Evolutionary conservation across 163 green algal genomes (phyloP).

Genomic region (Smithsoniella earleae): DNA sequence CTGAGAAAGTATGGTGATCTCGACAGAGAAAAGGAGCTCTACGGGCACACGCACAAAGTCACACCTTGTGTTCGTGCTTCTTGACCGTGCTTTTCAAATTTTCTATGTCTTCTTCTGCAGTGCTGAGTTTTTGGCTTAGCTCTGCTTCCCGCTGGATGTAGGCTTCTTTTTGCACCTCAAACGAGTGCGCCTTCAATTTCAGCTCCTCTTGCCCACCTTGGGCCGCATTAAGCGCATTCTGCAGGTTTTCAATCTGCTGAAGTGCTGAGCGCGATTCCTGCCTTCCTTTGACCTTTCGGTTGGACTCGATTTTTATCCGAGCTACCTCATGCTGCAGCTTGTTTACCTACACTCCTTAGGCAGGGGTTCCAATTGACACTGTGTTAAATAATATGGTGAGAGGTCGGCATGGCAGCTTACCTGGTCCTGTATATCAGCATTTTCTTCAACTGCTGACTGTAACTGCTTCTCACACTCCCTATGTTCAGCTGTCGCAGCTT

Average conservation of each 20-base stretch:
- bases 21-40: too few relatives aligned
- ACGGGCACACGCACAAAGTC: too few relatives aligned
- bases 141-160: background rate
- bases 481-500: slow-evolving; percentile 32
- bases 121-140: background rate
- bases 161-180: background rate
- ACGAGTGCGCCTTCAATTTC: background rate
- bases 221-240: background rate
- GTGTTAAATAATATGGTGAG: too few relatives aligned
- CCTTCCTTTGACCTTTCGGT: background rate
- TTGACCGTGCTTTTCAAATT: background rate
- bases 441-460: slow-evolving; percentile 32
- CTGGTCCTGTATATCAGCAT: slow-evolving; percentile 22
- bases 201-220: background rate
- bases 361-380: too few relatives aligned
- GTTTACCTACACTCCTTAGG: slow-evolving; percentile 7
- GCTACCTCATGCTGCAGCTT: slow-evolving; percentile 28
- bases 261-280: background rate
- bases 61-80: slow-evolving; percentile 2
- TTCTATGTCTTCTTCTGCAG: too few relatives aligned
- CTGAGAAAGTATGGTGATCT: too few relatives aligned
- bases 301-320: background rate
- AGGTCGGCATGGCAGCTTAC: too few relatives aligned
- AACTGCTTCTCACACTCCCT: slow-evolving; percentile 29
- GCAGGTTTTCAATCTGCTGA: background rate